phyloP scores from a whole-genome alignment of 208 protist species.

The Trypanosomatidae sp. region DNA sequence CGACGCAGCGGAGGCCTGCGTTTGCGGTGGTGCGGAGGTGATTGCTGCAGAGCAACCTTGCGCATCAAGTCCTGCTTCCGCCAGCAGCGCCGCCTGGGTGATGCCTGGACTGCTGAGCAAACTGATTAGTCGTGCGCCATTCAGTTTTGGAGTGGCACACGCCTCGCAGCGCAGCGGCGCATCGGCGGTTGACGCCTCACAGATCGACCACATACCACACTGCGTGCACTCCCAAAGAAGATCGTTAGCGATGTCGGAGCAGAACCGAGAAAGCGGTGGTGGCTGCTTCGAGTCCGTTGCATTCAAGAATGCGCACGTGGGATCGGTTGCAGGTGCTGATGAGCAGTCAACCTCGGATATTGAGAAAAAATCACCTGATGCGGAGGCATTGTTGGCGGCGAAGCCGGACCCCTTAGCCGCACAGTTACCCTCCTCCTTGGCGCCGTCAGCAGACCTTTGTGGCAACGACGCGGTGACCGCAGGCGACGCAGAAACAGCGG shows the following conservation, averaged over 20 bases:
- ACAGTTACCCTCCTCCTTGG: neutral
- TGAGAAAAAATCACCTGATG: neutral
- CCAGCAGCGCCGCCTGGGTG: slow-evolving; percentile 11
- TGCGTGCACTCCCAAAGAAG: slow-evolving; percentile 86
- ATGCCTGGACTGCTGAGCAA: slow-evolving; percentile 29
- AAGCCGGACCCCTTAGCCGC: neutral
- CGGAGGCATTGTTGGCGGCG: neutral
- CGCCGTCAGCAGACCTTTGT: neutral
- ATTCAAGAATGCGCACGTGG: neutral
- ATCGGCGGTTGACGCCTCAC: slow-evolving; percentile 27
- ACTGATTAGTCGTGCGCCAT: slow-evolving; percentile 32
- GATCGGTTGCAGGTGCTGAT: neutral
- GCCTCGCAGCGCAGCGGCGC: slow-evolving; percentile 36
- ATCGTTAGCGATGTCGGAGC: slow-evolving; percentile 23
- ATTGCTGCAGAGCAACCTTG: neutral
- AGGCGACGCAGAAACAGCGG: neutral
- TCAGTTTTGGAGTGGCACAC: slow-evolving; percentile 61
- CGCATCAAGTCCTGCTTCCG: slow-evolving; percentile 3
- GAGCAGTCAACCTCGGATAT: neutral
- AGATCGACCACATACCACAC: slow-evolving; percentile 71
- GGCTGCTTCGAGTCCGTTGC: neutral
- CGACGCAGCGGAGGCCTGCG: neutral
- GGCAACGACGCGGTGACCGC: neutral
- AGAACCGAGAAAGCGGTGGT: too few species aligned
- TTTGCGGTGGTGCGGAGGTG: neutral